Evolutionary conservation across 331 rosid genomes (phyloP), one percentile per base, ranked within the genome.

Genomic region (Erythrophleum ivorense): DNA sequence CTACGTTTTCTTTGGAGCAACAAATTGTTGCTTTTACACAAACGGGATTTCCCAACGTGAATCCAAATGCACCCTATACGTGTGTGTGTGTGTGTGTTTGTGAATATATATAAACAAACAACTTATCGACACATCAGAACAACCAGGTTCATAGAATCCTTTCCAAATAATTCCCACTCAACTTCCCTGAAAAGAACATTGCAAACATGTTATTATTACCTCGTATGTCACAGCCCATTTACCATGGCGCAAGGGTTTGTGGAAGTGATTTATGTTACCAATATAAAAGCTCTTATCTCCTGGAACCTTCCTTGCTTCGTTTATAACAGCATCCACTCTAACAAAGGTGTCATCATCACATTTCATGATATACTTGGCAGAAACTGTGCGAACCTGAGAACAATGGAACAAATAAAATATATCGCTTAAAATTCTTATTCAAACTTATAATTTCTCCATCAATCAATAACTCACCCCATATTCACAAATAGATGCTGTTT

Each of bases 211-310:
- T 80, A 34, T 84, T 50, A 60, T 46, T 89, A 95, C 99, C 98
- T 93, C 90, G 75, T 87, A 92, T 70, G 99, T 93, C 66, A 95
- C 99, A 4, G 98, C 97, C 99, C 99, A 95, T 93, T 95, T 95
- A 45, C 99, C 99, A 69, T 76, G 43, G 73, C 99, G 99, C 87
- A 93, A 85, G 60, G 99, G 99, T 85, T 83, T 89, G 85, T 91
- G 98, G 81, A 60, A 78, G 85, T 87, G 90, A 82, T 95, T 95
- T 67, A 95, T 93, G 84, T 95, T 95, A 88, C 99, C 99, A 49
- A 93, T 82, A 81, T 95, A 95, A 82, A 91, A 85, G 84, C 97
- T 92, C 83, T 50, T 81, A 19, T 79, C 87, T 65, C 57, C 60
- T 0, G 91, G 91, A 71, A 90, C 82, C 40, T 79, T 81, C 85